A percentile compares a stretch with the other conserved stretches of the same genome.
Conservation (phyloP, 305 asterid species). For the Solanum chacoense region DNA sequence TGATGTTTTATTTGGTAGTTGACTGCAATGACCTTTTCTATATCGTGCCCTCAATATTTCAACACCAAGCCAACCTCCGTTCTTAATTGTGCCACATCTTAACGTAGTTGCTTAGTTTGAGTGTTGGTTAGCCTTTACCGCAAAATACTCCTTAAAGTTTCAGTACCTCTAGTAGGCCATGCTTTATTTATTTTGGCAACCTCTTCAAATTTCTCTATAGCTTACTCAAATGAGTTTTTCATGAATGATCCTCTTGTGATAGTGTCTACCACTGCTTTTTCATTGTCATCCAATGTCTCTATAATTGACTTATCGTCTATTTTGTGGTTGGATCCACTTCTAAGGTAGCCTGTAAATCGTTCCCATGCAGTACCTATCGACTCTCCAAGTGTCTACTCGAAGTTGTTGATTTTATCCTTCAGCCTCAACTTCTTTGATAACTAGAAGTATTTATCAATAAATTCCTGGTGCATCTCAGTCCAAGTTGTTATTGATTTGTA, state of each 20-base stretch:
- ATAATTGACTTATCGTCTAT: neutral
- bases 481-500: neutral
- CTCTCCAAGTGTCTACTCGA: neutral
- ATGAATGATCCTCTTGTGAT: neutral
- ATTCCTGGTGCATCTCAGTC: neutral
- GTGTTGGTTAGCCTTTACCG: neutral
- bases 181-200: neutral
- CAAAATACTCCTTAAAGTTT: neutral
- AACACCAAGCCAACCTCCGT: neutral
- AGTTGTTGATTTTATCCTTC: neutral
- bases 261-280: neutral
- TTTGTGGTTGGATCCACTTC: neutral
- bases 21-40: neutral
- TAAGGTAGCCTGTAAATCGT: neutral
- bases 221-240: neutral
- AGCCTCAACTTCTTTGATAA: neutral
- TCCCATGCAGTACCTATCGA: neutral
- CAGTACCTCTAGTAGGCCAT: neutral
- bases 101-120: neutral
- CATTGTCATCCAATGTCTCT: neutral
- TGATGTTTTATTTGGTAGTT: neutral
- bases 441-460: neutral
- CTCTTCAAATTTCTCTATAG: neutral
- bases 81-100: neutral
- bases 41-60: neutral